A percentile compares a stretch with the other conserved stretches of the same genome.
These are phyloP conservation scores for Pseudogymnoascus verrucosus DNA, from an alignment of 2,329 filamentous ascomycete genomes.

Conservation along the genomic window DNA sequence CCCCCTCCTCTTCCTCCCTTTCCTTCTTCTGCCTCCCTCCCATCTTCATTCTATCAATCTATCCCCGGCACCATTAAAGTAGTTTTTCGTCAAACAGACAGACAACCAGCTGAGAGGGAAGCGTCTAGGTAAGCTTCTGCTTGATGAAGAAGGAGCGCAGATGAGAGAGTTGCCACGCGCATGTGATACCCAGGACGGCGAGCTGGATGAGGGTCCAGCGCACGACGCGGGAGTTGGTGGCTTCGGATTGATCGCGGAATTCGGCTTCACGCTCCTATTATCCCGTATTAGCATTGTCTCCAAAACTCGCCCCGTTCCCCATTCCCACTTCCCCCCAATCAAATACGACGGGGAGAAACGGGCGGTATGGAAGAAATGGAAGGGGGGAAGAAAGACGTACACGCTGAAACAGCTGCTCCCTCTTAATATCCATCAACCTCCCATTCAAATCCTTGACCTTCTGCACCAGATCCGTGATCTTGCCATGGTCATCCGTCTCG, in stretches of 20 bases:
- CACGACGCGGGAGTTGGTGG: constrained; percentile 83
- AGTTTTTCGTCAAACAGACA: neutral
- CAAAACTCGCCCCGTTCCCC: neutral
- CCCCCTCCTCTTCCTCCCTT: neutral
- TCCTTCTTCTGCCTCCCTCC: too few species aligned
- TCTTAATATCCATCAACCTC: constrained; percentile 75
- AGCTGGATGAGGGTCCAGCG: constrained; percentile 92
- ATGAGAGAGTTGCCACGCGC: constrained; percentile 95
- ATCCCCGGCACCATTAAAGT: neutral
- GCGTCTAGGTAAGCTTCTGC: constrained; percentile 84
- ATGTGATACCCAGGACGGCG: constrained; percentile 73
- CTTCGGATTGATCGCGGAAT: constrained; percentile 95
- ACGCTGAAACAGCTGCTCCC: constrained; percentile 94
- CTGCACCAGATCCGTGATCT: constrained; percentile 81
- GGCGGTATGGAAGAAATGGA: neutral
- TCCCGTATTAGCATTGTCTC: constrained; percentile 11
- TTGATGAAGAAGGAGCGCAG: constrained; percentile 98
- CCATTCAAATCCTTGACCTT: constrained; percentile 86
- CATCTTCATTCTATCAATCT: too few species aligned
- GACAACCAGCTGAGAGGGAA: neutral
- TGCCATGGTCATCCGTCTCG: constrained; percentile 86
- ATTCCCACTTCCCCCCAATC: neutral
- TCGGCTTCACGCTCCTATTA: constrained; percentile 87
- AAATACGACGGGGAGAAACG: neutral
- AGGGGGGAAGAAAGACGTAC: constrained; percentile 39